Evolutionary conservation across 306 rosid genomes (phyloP).

Genomic region (Aeschynomene evenia): DNA sequence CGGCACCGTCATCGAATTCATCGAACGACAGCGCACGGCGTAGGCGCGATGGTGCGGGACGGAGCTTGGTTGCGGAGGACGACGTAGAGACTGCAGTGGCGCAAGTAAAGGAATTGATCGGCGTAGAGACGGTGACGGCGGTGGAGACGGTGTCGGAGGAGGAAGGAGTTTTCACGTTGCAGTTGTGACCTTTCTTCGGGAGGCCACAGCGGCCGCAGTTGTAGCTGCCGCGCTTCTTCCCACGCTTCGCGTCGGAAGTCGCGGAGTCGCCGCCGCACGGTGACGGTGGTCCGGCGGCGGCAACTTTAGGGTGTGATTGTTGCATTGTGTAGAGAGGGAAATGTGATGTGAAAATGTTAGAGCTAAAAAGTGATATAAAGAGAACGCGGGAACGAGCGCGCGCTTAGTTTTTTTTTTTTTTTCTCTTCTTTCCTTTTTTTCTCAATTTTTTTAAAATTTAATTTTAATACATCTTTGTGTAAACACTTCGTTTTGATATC

Average conservation of each 20-base stretch:
- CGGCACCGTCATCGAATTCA: slow-evolving; percentile 44
- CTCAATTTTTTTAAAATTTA: not conserved
- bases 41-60: slow-evolving; percentile 45
- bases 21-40: slow-evolving; percentile 90
- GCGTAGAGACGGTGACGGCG: slow-evolving; percentile 3
- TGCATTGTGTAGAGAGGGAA: slow-evolving; percentile 41
- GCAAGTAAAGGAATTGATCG: slow-evolving; percentile 29
- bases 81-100: slow-evolving; percentile 36
- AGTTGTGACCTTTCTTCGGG: slow-evolving; percentile 83
- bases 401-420: slow-evolving; percentile 15
- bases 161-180: slow-evolving; percentile 42
- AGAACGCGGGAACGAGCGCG: slow-evolving; percentile 52
- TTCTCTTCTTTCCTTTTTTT: not conserved
- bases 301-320: slow-evolving; percentile 34
- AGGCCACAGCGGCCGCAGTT: slow-evolving; percentile 89
- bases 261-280: slow-evolving; percentile 9
- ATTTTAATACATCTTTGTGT: too few relatives aligned
- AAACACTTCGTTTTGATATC: too few relatives aligned
- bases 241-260: slow-evolving; percentile 39
- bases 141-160: not conserved
- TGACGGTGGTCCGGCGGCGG: slow-evolving; percentile 22
- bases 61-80: slow-evolving; percentile 29
- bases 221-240: slow-evolving; percentile 76
- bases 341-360: not conserved
- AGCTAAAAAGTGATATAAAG: not conserved